Evolutionary conservation across 345 rosid species (phyloP).

Genomic region (Cardamine chenopodiifolia): DNA sequence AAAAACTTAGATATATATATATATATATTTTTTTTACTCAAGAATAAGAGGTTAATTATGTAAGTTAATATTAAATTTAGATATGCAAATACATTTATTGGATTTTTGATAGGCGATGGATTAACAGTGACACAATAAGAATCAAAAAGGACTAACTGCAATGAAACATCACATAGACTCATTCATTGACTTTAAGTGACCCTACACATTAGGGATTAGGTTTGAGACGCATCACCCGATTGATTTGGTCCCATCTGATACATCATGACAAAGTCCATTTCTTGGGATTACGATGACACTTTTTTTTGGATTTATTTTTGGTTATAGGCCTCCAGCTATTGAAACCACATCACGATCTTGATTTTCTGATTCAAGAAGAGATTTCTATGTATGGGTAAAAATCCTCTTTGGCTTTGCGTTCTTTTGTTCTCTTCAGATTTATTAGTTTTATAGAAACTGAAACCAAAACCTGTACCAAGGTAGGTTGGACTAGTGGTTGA

Average conservation of each 20-base stretch:
- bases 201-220: constrained; percentile 35
- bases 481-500: not conserved
- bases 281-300: constrained; percentile 18
- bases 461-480: not conserved
- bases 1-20: not conserved
- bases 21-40: no score
- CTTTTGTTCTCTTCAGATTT: not conserved
- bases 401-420: not conserved
- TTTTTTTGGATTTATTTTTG: not conserved
- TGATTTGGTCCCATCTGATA: constrained; percentile 27
- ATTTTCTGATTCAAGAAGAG: not conserved
- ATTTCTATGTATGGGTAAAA: not conserved
- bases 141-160: constrained; percentile 1
- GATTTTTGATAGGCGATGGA: not conserved
- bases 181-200: constrained; percentile 19
- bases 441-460: not conserved
- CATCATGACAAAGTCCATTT: constrained; percentile 23
- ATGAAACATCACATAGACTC: constrained; percentile 27
- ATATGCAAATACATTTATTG: not conserved
- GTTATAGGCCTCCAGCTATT: constrained; percentile 14
- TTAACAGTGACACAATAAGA: not conserved
- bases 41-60: not conserved
- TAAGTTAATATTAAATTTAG: not conserved
- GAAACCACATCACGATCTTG: constrained; percentile 1
- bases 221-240: constrained; percentile 20